Percentiles rank a stretch among this genome's conserved stretches.
phyloP scores from a whole-genome alignment of 78 protist genomes.

The slime mould (Dictyostelium discoideum) region DNA sequence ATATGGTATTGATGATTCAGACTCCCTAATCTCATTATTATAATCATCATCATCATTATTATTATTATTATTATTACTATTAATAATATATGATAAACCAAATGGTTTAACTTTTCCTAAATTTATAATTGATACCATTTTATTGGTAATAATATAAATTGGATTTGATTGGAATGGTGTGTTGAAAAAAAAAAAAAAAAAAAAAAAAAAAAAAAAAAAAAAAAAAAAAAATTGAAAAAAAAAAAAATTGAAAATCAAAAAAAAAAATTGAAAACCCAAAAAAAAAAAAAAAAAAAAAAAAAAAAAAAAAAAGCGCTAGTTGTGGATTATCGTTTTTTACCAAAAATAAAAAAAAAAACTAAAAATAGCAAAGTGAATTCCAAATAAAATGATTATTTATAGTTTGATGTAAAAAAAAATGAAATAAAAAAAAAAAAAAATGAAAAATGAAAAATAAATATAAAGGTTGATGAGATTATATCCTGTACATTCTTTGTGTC shows the following conservation, averaged over 20 bases:
- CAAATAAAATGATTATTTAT: too few relatives aligned
- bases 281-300: background rate
- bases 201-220: background rate
- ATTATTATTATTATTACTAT: background rate
- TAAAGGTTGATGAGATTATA: background rate
- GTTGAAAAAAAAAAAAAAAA: background rate
- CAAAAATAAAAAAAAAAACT: too few relatives aligned
- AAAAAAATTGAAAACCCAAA: background rate
- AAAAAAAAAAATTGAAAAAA: background rate
- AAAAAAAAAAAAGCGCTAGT: background rate
- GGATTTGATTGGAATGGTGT: background rate
- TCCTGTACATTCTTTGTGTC: background rate
- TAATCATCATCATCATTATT: too few relatives aligned
- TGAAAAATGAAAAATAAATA: background rate
- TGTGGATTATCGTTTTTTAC: background rate
- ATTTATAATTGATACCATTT: background rate
- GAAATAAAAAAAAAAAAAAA: background rate
- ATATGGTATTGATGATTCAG: background rate
- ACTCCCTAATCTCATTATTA: background rate
- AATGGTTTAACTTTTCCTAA: conserved; percentile 37
- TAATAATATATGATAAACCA: conserved; percentile 18
- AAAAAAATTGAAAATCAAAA: background rate
- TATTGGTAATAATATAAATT: background rate
- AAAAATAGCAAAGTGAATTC: too few relatives aligned
- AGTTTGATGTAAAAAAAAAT: background rate